These are phyloP conservation scores for Fusarium circinatum DNA, from an alignment of 2,329 filamentous ascomycete genomes.

Conservation along the genomic window DNA sequence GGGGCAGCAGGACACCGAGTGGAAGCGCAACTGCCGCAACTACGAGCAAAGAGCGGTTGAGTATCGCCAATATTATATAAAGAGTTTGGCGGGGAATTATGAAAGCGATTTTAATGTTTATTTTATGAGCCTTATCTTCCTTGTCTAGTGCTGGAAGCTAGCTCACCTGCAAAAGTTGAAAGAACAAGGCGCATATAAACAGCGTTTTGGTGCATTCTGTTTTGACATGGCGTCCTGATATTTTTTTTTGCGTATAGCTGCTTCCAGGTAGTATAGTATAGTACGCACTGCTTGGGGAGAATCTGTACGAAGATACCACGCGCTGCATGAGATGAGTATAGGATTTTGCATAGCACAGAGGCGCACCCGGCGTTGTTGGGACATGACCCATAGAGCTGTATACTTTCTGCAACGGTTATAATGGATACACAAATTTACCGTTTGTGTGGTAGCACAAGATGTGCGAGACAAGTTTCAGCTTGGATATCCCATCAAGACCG, in stretches of 20 bases:
- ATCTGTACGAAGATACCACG: slow-evolving; percentile 30
- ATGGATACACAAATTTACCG: slow-evolving; percentile 24
- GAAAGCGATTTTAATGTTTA: slow-evolving; percentile 39
- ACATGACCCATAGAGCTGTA: slow-evolving; percentile 28
- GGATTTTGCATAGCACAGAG: slow-evolving; percentile 33
- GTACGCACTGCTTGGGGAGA: neutral
- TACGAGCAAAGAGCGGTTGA: slow-evolving; percentile 50
- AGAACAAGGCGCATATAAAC: slow-evolving; percentile 23
- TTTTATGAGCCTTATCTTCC: slow-evolving; percentile 20
- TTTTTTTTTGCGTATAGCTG: slow-evolving; percentile 11
- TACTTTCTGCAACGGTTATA: slow-evolving; percentile 17
- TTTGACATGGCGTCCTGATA: slow-evolving; percentile 17
- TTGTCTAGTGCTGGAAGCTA: slow-evolving; percentile 23
- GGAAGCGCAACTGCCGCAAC: slow-evolving; percentile 21
- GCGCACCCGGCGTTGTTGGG: slow-evolving; percentile 34
- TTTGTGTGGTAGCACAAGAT: slow-evolving; percentile 9
- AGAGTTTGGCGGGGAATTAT: neutral
- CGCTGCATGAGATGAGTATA: slow-evolving; percentile 28
- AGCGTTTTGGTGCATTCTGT: slow-evolving; percentile 19
- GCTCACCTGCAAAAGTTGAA: slow-evolving; percentile 23
- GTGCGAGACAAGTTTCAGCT: slow-evolving; percentile 13
- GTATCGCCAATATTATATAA: slow-evolving; percentile 59
- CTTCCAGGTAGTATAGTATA: slow-evolving; percentile 2
- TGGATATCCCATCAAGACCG: neutral
- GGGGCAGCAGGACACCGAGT: slow-evolving; percentile 36